These are phyloP conservation scores for Alternaria tenuissima DNA, from an alignment of 2,329 filamentous ascomycete species.

Conservation along the genomic window DNA sequence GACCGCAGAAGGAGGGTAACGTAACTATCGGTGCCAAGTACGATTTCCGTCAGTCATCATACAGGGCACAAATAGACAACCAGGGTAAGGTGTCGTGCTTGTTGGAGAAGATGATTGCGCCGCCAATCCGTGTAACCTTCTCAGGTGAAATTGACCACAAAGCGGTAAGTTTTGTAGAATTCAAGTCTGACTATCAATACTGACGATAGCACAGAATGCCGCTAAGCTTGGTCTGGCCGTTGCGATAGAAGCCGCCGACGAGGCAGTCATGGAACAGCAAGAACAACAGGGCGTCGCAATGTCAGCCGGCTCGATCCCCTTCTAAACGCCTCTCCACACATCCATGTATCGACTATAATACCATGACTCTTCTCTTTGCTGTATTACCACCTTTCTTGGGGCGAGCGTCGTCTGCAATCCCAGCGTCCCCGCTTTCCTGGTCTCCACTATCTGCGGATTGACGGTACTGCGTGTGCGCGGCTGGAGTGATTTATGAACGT, in stretches of 20 bases:
- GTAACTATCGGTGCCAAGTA: conserved; percentile 96
- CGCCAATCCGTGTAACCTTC: conserved; percentile 92
- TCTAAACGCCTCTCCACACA: conserved; percentile 41
- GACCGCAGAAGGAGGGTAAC: conserved; percentile 81
- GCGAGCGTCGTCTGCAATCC: conserved; percentile 33
- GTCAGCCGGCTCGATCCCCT: conserved; percentile 49
- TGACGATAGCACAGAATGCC: conserved; percentile 71
- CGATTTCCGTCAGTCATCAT: conserved; percentile 94
- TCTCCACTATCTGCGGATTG: conserved; percentile 38
- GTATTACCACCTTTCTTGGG: conserved; percentile 51
- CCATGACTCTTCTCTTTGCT: conserved; percentile 50
- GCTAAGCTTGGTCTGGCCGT: conserved; percentile 95
- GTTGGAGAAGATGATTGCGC: conserved; percentile 94
- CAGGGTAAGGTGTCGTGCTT: conserved; percentile 92
- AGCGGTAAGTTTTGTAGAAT: conserved; percentile 72
- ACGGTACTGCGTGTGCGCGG: conserved; percentile 28
- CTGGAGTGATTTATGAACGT: conserved; percentile 23
- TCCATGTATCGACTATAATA: conserved; percentile 46
- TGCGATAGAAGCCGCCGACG: conserved; percentile 62
- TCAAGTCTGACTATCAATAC: conserved; percentile 7
- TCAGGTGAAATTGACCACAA: conserved; percentile 96
- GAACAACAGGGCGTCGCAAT: conserved; percentile 39
- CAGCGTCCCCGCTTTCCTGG: conserved; percentile 30
- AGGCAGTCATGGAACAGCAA: conserved; percentile 54
- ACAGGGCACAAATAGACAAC: conserved; percentile 95